Conservation (phyloP, 345 rosid genomes). For the Stellera chamaejasme region DNA sequence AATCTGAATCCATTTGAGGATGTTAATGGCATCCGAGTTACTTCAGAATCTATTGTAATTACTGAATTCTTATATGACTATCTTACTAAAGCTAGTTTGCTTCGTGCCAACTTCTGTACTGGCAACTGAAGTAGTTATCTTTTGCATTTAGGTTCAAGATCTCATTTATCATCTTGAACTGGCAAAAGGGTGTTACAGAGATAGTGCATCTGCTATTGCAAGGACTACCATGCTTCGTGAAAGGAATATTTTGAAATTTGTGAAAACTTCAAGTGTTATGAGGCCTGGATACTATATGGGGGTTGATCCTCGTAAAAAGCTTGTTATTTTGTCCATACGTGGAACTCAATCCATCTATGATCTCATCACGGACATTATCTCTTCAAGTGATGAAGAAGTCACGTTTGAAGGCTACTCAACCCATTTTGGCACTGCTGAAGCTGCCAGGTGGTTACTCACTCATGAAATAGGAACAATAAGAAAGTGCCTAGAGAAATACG, state of each 20-base stretch:
- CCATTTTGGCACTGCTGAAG: constrained; percentile 88
- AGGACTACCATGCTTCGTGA: constrained; percentile 74
- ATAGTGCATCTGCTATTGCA: constrained; percentile 38
- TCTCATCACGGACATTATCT: constrained; percentile 66
- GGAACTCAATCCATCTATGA: constrained; percentile 82
- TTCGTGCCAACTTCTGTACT: not conserved
- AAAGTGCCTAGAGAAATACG: constrained; percentile 50
- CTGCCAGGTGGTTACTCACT: constrained; percentile 80
- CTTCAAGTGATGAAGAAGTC: constrained; percentile 69
- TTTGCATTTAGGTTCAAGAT: constrained; percentile 48
- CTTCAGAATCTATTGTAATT: constrained; percentile 50
- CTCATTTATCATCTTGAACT: constrained; percentile 74
- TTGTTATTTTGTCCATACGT: constrained; percentile 64
- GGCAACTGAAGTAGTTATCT: not conserved
- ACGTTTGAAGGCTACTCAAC: constrained; percentile 78
- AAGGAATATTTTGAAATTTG: constrained; percentile 57
- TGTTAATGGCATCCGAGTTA: constrained; percentile 53
- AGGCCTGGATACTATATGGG: constrained; percentile 89
- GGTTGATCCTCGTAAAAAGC: constrained; percentile 59
- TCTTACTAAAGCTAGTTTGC: too few relatives aligned
- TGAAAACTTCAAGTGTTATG: constrained; percentile 66
- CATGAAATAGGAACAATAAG: constrained; percentile 59
- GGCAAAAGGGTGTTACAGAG: constrained; percentile 71
- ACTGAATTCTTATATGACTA: constrained; percentile 1
- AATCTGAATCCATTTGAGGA: constrained; percentile 48